Percentiles rank a stretch among this genome's conserved stretches.
These are phyloP conservation scores for Torulaspora maleeae DNA, from an alignment of 805 yeast genomes.

Conservation along the genomic window DNA sequence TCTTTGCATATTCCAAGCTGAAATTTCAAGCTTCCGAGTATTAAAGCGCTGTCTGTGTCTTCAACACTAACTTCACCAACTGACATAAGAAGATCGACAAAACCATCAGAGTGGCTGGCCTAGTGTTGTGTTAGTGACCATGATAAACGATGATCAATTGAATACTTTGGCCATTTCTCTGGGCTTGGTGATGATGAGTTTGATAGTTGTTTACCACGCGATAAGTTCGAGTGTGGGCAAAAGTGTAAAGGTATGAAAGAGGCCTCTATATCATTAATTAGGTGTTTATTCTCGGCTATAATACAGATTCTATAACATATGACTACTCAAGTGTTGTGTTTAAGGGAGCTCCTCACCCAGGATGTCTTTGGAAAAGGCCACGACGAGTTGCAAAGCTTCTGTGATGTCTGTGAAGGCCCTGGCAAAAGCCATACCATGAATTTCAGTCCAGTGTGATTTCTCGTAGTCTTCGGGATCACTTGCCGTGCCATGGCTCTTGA, in stretches of 20 bases:
- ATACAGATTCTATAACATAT: neutral
- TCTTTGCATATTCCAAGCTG: neutral
- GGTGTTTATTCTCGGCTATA: slow-evolving; percentile 1
- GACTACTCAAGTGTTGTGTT: neutral
- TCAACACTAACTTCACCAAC: neutral
- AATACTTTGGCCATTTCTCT: slow-evolving; percentile 65
- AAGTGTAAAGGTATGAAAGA: slow-evolving; percentile 8
- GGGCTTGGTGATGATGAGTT: slow-evolving; percentile 66
- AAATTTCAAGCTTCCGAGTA: neutral
- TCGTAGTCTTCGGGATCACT: slow-evolving; percentile 11
- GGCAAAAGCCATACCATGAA: slow-evolving; percentile 48
- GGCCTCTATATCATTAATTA: neutral
- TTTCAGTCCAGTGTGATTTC: slow-evolving; percentile 42
- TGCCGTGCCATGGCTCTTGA: slow-evolving; percentile 7
- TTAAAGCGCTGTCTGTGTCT: neutral
- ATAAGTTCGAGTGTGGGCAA: slow-evolving; percentile 44
- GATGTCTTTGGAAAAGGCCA: slow-evolving; percentile 38
- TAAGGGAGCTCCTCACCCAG: slow-evolving; percentile 40
- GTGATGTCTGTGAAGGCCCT: slow-evolving; percentile 46
- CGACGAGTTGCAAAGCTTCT: slow-evolving; percentile 39
- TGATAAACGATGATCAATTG: slow-evolving; percentile 83
- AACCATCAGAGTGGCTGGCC: neutral
- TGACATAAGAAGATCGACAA: neutral
- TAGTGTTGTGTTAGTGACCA: slow-evolving; percentile 26
- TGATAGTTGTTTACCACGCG: slow-evolving; percentile 70